Percentiles rank a stretch among this genome's conserved stretches.
Conservation (phyloP, 192 early-diverging fungal genomes). For the Gryganskiella cystojenkinii region DNA sequence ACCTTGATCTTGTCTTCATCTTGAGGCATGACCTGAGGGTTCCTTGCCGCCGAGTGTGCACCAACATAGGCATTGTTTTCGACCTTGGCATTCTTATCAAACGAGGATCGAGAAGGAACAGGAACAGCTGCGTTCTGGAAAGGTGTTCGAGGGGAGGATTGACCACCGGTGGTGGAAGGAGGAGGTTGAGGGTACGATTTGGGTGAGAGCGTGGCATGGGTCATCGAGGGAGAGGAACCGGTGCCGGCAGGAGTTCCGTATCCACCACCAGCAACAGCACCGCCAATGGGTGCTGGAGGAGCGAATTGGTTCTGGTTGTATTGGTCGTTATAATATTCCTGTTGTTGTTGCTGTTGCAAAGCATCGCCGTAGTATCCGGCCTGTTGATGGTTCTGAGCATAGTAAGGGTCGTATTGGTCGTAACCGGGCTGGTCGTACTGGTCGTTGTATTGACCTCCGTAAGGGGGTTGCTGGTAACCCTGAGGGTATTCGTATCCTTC, state of each 20-base stretch:
- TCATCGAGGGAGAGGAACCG: constrained; percentile 21
- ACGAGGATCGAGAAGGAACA: background rate
- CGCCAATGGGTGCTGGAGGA: background rate
- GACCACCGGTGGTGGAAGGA: background rate
- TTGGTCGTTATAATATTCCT: constrained; percentile 4
- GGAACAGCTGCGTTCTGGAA: too few relatives aligned
- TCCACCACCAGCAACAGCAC: background rate
- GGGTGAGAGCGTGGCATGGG: constrained; percentile 9
- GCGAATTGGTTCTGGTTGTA: constrained; percentile 13
- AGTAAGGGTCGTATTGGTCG: constrained; percentile 2
- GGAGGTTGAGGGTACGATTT: constrained; percentile 21
- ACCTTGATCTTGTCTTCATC: background rate
- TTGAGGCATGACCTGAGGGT: too few relatives aligned
- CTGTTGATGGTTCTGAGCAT: constrained; percentile 10
- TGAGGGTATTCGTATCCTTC: background rate
- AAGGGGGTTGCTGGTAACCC: constrained; percentile 3
- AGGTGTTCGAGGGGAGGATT: too few relatives aligned
- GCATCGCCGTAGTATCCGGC: constrained; percentile 9
- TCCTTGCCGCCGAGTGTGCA: too few relatives aligned
- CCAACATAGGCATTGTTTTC: too few relatives aligned
- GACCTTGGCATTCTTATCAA: background rate
- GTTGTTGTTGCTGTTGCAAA: constrained; percentile 17
- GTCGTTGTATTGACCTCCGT: background rate
- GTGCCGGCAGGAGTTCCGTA: constrained; percentile 1
- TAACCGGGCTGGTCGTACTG: background rate